Evolutionary conservation across 495 filamentous ascomycete species (phyloP).

Genomic region (Penicillium cinerascens): DNA sequence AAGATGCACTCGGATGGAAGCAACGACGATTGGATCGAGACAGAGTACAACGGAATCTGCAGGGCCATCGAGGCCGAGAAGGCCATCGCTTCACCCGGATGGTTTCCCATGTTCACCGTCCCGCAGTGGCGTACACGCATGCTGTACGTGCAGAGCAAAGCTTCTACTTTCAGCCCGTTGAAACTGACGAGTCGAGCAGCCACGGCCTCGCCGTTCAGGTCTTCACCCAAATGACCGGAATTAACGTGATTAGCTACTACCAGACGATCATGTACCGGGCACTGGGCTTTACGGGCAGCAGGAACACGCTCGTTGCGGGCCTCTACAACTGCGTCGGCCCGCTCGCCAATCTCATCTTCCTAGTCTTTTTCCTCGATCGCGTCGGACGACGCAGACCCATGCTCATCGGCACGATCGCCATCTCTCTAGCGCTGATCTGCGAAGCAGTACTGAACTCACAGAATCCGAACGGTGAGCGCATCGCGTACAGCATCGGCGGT

Average conservation of each 20-base stretch:
- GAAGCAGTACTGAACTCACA: constrained; percentile 40
- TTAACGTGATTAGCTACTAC: constrained; percentile 60
- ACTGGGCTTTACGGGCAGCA: constrained; percentile 50
- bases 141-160: constrained; percentile 29
- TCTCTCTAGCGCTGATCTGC: constrained; percentile 41
- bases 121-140: constrained; percentile 48
- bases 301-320: constrained; percentile 51
- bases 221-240: constrained; percentile 48
- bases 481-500: constrained; percentile 38
- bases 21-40: constrained; percentile 48
- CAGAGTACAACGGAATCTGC: constrained; percentile 47
- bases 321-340: constrained; percentile 61
- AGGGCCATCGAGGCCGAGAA: constrained; percentile 48
- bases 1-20: constrained; percentile 48
- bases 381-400: constrained; percentile 37
- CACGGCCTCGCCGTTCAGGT: constrained; percentile 34
- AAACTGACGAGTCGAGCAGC: constrained; percentile 24
- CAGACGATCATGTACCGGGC: constrained; percentile 57
- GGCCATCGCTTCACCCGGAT: constrained; percentile 38
- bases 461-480: constrained; percentile 32
- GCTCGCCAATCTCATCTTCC: constrained; percentile 46
- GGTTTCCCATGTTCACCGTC: constrained; percentile 51
- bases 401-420: constrained; percentile 38
- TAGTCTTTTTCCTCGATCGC: constrained; percentile 40
- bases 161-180: not conserved